Evolutionary conservation across 148 eudicot species (phyloP).

Genomic region (Fagopyrum homotropicum): DNA sequence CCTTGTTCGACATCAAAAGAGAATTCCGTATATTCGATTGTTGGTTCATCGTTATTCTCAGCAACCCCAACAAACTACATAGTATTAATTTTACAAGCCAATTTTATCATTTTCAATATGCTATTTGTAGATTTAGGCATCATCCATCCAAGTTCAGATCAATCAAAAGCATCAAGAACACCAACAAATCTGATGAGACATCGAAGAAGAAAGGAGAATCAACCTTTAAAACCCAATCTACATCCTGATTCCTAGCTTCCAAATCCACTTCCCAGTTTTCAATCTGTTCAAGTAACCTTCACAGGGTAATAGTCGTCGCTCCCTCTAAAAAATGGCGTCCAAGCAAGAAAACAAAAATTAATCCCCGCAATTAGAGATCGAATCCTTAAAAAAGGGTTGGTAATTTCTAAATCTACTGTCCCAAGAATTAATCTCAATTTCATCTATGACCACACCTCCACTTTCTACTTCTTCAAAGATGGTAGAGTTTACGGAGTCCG

Average conservation of each 20-base stretch:
- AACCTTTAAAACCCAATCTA: conserved; percentile 82
- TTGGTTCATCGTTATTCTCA: no score
- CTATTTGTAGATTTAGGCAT: no score
- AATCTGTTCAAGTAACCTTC: conserved; percentile 48
- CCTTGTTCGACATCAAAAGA: no score
- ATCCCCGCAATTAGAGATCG: conserved; percentile 23
- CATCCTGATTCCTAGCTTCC: conserved; percentile 46
- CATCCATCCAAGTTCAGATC: no score
- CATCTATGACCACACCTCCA: conserved; percentile 23
- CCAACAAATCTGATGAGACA: no score
- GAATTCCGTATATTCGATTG: no score
- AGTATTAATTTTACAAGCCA: no score
- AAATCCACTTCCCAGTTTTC: conserved; percentile 52
- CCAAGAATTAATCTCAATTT: conserved; percentile 26
- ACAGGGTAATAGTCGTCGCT: conserved; percentile 34
- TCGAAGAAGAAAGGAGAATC: conserved; percentile 10
- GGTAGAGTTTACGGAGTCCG: no score
- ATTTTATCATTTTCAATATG: no score
- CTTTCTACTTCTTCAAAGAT: conserved; percentile 39
- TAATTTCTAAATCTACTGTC: conserved; percentile 15
- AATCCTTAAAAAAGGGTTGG: conserved; percentile 13
- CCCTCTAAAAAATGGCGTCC: conserved; percentile 36
- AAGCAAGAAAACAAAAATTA: conserved; percentile 21
- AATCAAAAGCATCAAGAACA: no score
- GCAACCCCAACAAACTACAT: no score